A percentile compares a stretch with the other conserved stretches of the same genome.
Evolutionary conservation across 2,329 filamentous ascomycete species (phyloP).

Genomic region (Talaromyces sp.): DNA sequence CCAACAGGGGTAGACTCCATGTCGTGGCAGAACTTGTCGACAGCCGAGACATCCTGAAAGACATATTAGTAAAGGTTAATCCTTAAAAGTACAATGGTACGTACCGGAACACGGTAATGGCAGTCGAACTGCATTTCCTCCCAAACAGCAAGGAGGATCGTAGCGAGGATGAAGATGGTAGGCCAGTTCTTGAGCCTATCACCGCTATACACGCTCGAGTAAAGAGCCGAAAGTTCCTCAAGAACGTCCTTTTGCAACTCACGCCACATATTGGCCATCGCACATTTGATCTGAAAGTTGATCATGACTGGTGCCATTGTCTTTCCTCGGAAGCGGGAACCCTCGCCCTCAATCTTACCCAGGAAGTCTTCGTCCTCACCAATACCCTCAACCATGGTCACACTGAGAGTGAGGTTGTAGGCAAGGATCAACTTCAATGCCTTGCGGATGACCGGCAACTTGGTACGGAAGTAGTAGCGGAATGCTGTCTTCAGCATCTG

Average conservation of each 20-base stretch:
- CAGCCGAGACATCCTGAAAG: slow-evolving; percentile 64
- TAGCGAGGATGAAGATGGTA: slow-evolving; percentile 95
- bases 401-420: slow-evolving; percentile 91
- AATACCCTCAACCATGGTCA: slow-evolving; percentile 89
- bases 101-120: slow-evolving; percentile 79
- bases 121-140: slow-evolving; percentile 99
- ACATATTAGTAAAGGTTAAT: not conserved
- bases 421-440: slow-evolving; percentile 91
- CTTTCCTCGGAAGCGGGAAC: slow-evolving; percentile 84
- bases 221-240: slow-evolving; percentile 85
- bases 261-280: slow-evolving; percentile 96
- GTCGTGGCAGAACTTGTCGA: slow-evolving; percentile 91
- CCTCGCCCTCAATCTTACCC: slow-evolving; percentile 80
- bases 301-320: slow-evolving; percentile 96
- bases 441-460: slow-evolving; percentile 86
- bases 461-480: slow-evolving; percentile 85
- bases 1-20: slow-evolving; percentile 97
- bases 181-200: slow-evolving; percentile 99
- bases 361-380: slow-evolving; percentile 73
- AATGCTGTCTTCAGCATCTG: slow-evolving; percentile 96
- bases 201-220: slow-evolving; percentile 96
- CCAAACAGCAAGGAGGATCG: slow-evolving; percentile 90
- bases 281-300: slow-evolving; percentile 99
- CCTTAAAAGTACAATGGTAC: slow-evolving; percentile 13
- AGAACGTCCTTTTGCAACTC: slow-evolving; percentile 94